Evolutionary conservation across 1,139 yeast species (phyloP).

Genomic region (Zygosaccharomyces pseudobailii): DNA sequence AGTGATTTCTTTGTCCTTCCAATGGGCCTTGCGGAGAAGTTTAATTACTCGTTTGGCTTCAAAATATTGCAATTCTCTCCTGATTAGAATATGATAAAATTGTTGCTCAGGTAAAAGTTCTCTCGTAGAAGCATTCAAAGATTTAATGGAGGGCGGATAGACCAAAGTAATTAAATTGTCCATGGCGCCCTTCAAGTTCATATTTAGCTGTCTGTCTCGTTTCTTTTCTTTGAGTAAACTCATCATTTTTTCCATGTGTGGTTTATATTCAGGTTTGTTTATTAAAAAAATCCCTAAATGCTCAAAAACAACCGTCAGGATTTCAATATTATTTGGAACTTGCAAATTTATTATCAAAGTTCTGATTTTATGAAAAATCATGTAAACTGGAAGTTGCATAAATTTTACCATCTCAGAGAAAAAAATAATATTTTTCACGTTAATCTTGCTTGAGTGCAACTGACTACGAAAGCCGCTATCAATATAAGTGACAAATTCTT

Average conservation of each 20-base stretch:
- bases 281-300: conserved; percentile 66
- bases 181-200: conserved; percentile 56
- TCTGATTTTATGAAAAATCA: conserved; percentile 67
- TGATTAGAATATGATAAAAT: conserved; percentile 48
- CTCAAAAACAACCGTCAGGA: conserved; percentile 64
- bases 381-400: conserved; percentile 63
- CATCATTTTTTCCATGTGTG: conserved; percentile 61
- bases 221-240: conserved; percentile 49
- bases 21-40: conserved; percentile 45
- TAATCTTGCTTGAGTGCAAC: conserved; percentile 48
- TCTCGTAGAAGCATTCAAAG: conserved; percentile 24
- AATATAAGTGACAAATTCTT: conserved; percentile 50
- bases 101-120: conserved; percentile 41
- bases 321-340: conserved; percentile 59
- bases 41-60: conserved; percentile 38
- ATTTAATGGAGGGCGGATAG: conserved; percentile 51
- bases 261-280: conserved; percentile 55
- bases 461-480: conserved; percentile 61
- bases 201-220: conserved; percentile 46
- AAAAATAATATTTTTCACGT: conserved; percentile 55
- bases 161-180: conserved; percentile 55
- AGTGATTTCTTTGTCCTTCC: conserved; percentile 42
- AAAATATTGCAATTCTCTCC: conserved; percentile 45
- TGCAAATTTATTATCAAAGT: conserved; percentile 49
- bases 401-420: conserved; percentile 77